Percentiles rank a stretch among this genome's conserved stretches.
Conservation (phyloP, 306 rosid species). For the Elaeagnus macrophylla region DNA sequence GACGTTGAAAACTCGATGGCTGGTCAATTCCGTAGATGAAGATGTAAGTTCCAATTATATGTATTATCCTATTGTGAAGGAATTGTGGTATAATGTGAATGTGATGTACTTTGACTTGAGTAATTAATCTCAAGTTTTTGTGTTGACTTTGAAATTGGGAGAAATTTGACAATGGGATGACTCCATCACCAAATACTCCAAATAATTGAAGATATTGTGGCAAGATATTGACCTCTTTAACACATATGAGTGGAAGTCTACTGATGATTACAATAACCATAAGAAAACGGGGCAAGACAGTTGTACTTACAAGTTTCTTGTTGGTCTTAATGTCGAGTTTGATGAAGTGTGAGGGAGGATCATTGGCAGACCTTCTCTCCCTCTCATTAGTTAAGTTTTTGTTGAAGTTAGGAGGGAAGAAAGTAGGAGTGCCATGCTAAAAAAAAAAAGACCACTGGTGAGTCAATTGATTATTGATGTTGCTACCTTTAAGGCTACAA, state of each 20-base stretch:
- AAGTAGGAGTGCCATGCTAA: background rate
- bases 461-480: background rate
- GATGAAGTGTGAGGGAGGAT: background rate
- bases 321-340: background rate
- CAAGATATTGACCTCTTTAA: background rate
- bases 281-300: background rate
- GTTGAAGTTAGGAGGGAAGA: background rate
- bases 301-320: conserved; percentile 1
- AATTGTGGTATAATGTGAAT: background rate
- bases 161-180: background rate
- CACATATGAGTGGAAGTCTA: no score
- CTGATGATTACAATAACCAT: background rate
- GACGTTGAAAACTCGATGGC: background rate
- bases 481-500: background rate
- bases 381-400: background rate
- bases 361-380: background rate
- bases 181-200: background rate
- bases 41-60: background rate
- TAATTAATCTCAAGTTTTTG: background rate
- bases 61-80: background rate
- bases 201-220: background rate
- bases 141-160: background rate
- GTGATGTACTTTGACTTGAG: no score
- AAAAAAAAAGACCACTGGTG: background rate
- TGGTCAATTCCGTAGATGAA: background rate